Conservation (phyloP, 163 green algal species). For the Coccomyxa subellipsoidea region DNA sequence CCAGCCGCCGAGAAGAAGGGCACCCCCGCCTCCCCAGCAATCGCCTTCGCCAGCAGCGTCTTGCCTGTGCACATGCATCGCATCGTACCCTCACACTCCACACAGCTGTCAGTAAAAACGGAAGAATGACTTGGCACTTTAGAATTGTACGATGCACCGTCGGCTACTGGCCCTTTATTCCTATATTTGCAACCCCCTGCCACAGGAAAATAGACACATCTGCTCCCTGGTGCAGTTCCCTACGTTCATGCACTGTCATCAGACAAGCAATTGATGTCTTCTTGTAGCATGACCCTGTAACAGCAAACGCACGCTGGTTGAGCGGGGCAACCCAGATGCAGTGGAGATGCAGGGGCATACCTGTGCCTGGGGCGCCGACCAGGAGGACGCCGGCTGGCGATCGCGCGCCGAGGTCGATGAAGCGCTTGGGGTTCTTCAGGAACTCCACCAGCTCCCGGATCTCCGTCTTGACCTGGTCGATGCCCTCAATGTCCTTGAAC, state of each 20-base stretch:
- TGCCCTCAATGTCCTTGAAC: slow-evolving; percentile 87
- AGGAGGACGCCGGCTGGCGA: slow-evolving; percentile 92
- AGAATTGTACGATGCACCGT: too few species aligned
- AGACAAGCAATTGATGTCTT: too few species aligned
- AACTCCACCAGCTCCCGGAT: slow-evolving; percentile 88
- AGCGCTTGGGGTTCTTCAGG: slow-evolving; percentile 74
- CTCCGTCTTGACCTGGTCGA: slow-evolving; percentile 86
- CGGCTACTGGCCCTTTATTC: too few species aligned
- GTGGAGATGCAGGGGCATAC: background rate
- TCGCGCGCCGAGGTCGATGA: slow-evolving; percentile 67
- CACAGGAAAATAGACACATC: background rate
- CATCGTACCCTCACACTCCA: too few species aligned
- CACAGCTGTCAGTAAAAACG: background rate
- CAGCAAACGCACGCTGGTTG: too few species aligned
- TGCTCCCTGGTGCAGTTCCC: background rate
- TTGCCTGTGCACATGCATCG: slow-evolving; percentile 74
- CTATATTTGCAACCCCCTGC: too few species aligned
- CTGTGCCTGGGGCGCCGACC: slow-evolving; percentile 75
- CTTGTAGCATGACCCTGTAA: too few species aligned
- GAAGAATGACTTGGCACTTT: too few species aligned
- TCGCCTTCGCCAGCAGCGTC: slow-evolving; percentile 94
- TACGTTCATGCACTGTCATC: background rate
- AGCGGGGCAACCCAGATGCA: background rate
- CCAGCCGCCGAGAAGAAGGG: slow-evolving; percentile 87
- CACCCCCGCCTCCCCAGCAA: slow-evolving; percentile 93